Percentiles rank a stretch among this genome's conserved stretches.
phyloP scores from a whole-genome alignment of 2,329 filamentous ascomycete genomes.

The Microdochium nivale region DNA sequence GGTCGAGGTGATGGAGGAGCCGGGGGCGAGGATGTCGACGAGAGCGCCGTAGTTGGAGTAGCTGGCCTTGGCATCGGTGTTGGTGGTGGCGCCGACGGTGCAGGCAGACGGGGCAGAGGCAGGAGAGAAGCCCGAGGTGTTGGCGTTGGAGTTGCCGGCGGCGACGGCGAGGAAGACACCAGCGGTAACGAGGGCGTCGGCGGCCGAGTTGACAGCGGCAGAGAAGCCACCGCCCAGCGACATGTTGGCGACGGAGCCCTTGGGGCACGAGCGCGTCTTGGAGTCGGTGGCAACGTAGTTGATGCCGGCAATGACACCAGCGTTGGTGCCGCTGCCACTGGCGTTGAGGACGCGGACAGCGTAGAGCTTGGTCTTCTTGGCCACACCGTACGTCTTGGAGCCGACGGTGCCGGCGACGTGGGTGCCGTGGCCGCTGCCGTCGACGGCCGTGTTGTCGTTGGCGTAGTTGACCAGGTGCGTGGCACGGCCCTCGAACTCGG shows the following conservation, averaged over 20 bases:
- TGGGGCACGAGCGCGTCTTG: conserved; percentile 25
- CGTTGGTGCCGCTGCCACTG: conserved; percentile 25
- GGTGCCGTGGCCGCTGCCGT: conserved; percentile 38
- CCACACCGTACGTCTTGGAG: conserved; percentile 31
- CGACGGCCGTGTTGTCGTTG: conserved; percentile 23
- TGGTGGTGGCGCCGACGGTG: conserved; percentile 42
- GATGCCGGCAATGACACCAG: conserved; percentile 33
- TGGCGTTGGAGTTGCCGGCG: conserved; percentile 39
- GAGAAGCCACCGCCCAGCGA: conserved; percentile 42
- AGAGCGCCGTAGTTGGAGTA: conserved; percentile 44
- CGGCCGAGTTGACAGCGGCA: conserved; percentile 39
- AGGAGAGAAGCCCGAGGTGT: conserved; percentile 36
- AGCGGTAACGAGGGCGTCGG: conserved; percentile 31
- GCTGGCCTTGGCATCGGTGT: conserved; percentile 27
- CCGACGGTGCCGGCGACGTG: conserved; percentile 37
- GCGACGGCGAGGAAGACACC: conserved; percentile 48
- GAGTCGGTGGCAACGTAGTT: conserved; percentile 30
- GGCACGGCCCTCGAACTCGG: conserved; percentile 33
- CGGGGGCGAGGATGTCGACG: conserved; percentile 44
- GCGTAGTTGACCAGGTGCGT: conserved; percentile 27
- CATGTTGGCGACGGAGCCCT: conserved; percentile 45
- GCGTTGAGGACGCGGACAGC: conserved; percentile 36
- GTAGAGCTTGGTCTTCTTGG: conserved; percentile 32
- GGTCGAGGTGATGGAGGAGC: conserved; percentile 35
- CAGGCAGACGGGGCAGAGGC: conserved; percentile 38